These are phyloP conservation scores for Annulohypoxylon moriforme DNA, from an alignment of 495 filamentous ascomycete species.

Conservation along the genomic window DNA sequence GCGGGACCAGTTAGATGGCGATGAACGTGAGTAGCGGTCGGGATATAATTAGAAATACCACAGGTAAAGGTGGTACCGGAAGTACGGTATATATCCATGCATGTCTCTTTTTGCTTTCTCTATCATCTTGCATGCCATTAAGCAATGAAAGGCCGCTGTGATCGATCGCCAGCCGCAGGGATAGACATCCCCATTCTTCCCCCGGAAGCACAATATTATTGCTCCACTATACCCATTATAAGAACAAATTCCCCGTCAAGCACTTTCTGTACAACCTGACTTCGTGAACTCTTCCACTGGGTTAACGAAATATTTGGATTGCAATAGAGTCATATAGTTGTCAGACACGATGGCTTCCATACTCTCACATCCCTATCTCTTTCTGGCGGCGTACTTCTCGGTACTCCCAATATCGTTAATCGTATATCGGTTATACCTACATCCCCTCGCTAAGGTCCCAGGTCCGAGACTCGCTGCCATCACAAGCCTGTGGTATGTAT, in stretches of 20 bases:
- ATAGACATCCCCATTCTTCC: background rate
- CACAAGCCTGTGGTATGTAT: conserved; percentile 54
- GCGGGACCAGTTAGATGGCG: background rate
- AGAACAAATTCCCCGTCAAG: background rate
- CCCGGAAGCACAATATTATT: background rate
- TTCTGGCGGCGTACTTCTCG: conserved; percentile 15
- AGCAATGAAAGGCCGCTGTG: background rate
- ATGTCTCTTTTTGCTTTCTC: background rate
- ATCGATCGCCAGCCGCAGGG: background rate
- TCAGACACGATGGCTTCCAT: conserved; percentile 14
- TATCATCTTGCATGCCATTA: background rate
- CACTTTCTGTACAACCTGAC: background rate
- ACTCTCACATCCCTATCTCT: conserved; percentile 4
- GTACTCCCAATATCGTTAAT: conserved; percentile 18
- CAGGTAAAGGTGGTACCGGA: background rate
- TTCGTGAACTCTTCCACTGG: background rate
- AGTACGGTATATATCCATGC: too few species aligned
- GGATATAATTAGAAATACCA: too few species aligned
- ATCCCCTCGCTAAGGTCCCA: conserved; percentile 51
- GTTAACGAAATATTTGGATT: too few species aligned
- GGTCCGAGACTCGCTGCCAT: conserved; percentile 52
- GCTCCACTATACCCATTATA: background rate
- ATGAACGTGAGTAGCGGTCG: too few species aligned
- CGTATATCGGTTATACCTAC: conserved; percentile 45
- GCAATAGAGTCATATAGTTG: background rate